Base-by-base conservation (phyloP, 1,284 basidiomycete species). In the Abortiporus biennis region DNA sequence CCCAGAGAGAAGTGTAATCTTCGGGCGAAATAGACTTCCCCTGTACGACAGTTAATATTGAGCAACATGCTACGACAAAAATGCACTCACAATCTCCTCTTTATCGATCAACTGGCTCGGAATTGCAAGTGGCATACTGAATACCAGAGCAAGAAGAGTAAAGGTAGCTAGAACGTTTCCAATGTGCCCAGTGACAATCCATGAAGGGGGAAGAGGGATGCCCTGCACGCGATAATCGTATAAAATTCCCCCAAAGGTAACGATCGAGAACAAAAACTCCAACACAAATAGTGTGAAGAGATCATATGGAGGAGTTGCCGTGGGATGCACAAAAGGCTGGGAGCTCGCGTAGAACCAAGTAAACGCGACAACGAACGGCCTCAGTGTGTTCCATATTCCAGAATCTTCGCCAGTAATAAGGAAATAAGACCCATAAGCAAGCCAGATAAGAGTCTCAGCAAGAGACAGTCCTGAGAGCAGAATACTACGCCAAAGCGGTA, bases 1-100 rank as follows among this genome's bases (percentile, higher is more conserved):
- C 72, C 64, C 74, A 81, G 1, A 93, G 67, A 0, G 79, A 72
- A 3, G 85, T 84, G 49, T 82, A 80, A 55, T 92, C 89, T 57
- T 94, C 91, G 0, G 78, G 78, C 0, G 74, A 68, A 31, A 81
- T 54, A n/a, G 70, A 58, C 42, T 62, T 54, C 6, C 76, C 78
- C 79, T 81, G 39, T 19, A 29, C 29, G 45, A 20, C 24, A 22
- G 31, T 25, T 37, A 25, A 30, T 36, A 32, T 34, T 23, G 19
- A 45, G 17, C 29, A 13, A 29, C 9, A 25, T 35, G n/a, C 11
- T 8, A 15, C 22, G 16, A 27, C 35, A 19, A n/a, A 9, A 29
- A 22, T 16, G 19, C 16, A 62, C 73, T 54, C 50, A 80, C 78
- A 46, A 80, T 76, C 13, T 80, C 65, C 13, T 68, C 64, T 35